Evolutionary conservation across 805 yeast species (phyloP), one percentile per base, ranked within the genome.

Genomic region (Candida rishiriensis): DNA sequence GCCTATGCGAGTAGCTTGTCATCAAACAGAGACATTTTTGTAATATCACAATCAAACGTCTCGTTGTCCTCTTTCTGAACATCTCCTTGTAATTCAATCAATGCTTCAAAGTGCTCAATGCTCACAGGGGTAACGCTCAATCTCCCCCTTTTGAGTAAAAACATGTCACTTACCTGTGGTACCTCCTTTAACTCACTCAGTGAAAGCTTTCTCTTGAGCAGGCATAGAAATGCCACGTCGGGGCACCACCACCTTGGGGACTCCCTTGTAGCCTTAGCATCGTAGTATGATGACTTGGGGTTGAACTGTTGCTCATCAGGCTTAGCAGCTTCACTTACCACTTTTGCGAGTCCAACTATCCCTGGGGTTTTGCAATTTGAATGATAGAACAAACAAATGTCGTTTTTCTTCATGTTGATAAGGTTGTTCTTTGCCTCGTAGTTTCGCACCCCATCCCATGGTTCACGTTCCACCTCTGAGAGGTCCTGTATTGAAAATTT

Each of bases 381-480:
- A 47, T 78, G 80, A 47, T 78, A 78, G 47, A 79, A 77, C 8
- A 78, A 63, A 21, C 73, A 71, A 9, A 69, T 42, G 46, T 78
- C 83, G 13, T 71, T 75, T 34, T 51, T 50, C 15, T 59, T 48
- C 83, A 79, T 79, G 33, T 63, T 60, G 15, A 69, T 51, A 70
- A 78, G 66, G 46, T 70, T 68, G 50, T 77, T 79, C 47, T 73
- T 64, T 1, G 83, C 83, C 58, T 78, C 83, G 47, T 71, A 71
- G 54, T 78, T 78, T 38, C 84, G 63, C 10, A 78, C 83, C 1
- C 84, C 83, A 48, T 76, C 78, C 83, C 83, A 78, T n/a, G 73
- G 68, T 41, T 73, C 75, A 1, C 47, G 47, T 5, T 57, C 63
- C 9, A 65, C 71, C 6, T 64, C 51, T 14, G 66, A 54, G 11